Base-by-base conservation (phyloP, 1,284 basidiomycete species). In the Apiotrichum veenhuisii region DNA sequence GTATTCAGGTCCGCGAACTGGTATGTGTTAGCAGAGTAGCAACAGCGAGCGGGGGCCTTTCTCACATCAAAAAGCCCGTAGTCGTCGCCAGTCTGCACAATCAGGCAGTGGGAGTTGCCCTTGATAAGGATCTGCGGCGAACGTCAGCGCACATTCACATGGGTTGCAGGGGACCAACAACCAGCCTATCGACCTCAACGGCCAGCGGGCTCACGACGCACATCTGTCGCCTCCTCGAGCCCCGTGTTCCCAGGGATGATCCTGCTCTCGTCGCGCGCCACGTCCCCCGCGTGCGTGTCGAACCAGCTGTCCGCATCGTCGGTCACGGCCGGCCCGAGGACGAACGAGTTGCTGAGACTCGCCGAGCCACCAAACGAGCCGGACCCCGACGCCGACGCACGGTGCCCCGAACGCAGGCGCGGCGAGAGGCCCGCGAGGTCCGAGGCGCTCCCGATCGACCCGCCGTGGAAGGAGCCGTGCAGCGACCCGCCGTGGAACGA, bases 1-100 rank as follows among this genome's bases (percentile, higher is more conserved):
- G 68, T 65, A 60, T 71, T 71, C 14, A 73, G 57, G 50, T 73
- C 71, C 45, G 71, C 64, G 50, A 64, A 70, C 71, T 73, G 47
- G 30, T 44, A 17, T 41, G 23, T 22, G 42, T 1, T 7, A 26
- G 5, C 42, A 27, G 25, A 4, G 37, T 38, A 15, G n/a, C n/a
- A n/a, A n/a, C n/a, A n/a, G n/a, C n/a, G n/a, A n/a, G n/a, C n/a
- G n/a, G n/a, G n/a, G n/a, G n/a, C n/a, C n/a, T n/a, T n/a, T n/a
- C 71, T 60, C 23, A 73, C 71, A 50, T 73, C 71, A 42, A 73
- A 70, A 54, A 73, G 67, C 1, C 59, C 66, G n/a, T 57, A 66
- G 3, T 47, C 48, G 3, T 54, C 48, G 14, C 52, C 57, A 12
- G 52, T 59, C 44, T 67, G 53, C 15, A 73, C 67, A 0, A 70